phyloP scores from a whole-genome alignment of 208 protist species.

The Phytomonas francai region DNA sequence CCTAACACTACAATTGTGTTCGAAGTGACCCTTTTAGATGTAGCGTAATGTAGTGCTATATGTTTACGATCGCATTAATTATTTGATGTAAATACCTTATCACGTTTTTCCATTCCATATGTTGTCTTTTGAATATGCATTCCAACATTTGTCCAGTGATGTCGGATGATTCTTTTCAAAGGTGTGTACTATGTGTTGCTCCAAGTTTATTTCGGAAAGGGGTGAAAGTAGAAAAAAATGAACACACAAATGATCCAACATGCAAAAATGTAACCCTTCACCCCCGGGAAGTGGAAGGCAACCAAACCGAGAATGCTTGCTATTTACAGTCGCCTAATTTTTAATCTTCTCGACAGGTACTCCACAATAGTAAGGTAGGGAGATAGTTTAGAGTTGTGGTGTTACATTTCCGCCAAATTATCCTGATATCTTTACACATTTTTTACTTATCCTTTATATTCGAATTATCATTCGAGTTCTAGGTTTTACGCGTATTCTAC shows the following conservation, averaged over 20 bases:
- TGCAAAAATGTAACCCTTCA: background rate
- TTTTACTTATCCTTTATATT: background rate
- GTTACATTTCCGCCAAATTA: background rate
- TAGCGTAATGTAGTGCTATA: constrained; percentile 29
- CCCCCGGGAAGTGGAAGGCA: background rate
- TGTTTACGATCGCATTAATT: constrained; percentile 2
- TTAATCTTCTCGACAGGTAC: background rate
- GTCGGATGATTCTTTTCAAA: background rate
- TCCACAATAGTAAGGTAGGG: background rate
- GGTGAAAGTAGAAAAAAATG: background rate
- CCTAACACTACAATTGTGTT: constrained; percentile 86
- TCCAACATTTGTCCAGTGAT: background rate
- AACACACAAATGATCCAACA: background rate
- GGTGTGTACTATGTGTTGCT: background rate
- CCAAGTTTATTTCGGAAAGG: background rate
- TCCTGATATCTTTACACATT: background rate
- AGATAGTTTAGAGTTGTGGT: background rate
- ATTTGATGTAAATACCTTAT: background rate
- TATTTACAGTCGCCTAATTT: background rate
- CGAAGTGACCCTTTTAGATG: constrained; percentile 87
- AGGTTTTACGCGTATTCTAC: background rate
- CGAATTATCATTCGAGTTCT: background rate
- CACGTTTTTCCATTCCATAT: background rate
- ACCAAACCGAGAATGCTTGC: background rate
- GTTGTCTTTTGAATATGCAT: constrained; percentile 1